phyloP scores from a whole-genome alignment of 345 rosid genomes.

The Clarkia xantiana region DNA sequence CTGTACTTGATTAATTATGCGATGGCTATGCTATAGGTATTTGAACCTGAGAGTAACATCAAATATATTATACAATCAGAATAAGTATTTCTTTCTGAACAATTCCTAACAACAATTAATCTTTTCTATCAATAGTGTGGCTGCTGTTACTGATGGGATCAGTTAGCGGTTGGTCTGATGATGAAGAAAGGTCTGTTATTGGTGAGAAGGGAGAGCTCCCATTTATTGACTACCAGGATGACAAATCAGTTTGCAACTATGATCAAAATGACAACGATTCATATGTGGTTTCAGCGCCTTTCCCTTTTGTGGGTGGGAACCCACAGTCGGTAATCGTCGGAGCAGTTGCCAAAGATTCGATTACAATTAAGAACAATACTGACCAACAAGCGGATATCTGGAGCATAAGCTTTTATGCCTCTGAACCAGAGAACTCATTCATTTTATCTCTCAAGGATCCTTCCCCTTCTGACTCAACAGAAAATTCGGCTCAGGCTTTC shows the following conservation, averaged over 20 bases:
- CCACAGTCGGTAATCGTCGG: slow-evolving; percentile 50
- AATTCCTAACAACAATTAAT: too few species aligned
- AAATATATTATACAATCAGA: too few species aligned
- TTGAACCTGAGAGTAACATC: too few species aligned
- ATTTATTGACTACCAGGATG: slow-evolving; percentile 57
- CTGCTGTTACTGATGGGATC: slow-evolving; percentile 30
- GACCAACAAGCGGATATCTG: slow-evolving; percentile 46
- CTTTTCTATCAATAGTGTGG: background rate
- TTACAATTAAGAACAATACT: slow-evolving; percentile 42
- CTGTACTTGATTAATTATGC: too few species aligned
- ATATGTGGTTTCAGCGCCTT: slow-evolving; percentile 50
- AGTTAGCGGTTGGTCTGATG: slow-evolving; percentile 28
- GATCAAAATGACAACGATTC: slow-evolving; percentile 43
- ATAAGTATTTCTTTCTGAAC: too few species aligned
- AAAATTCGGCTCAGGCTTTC: slow-evolving; percentile 20
- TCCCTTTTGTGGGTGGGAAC: slow-evolving; percentile 41
- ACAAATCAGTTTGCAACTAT: slow-evolving; percentile 32
- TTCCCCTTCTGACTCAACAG: slow-evolving; percentile 16
- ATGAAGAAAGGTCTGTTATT: slow-evolving; percentile 55
- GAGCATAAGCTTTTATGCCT: slow-evolving; percentile 46
- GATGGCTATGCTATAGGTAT: too few species aligned
- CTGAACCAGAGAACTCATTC: slow-evolving; percentile 45
- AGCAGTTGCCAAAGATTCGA: slow-evolving; percentile 35
- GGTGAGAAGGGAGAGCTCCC: slow-evolving; percentile 65
- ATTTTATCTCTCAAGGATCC: slow-evolving; percentile 63